Conservation (phyloP, 2,329 filamentous ascomycete genomes). For the Pseudogymnoascus sp. region DNA sequence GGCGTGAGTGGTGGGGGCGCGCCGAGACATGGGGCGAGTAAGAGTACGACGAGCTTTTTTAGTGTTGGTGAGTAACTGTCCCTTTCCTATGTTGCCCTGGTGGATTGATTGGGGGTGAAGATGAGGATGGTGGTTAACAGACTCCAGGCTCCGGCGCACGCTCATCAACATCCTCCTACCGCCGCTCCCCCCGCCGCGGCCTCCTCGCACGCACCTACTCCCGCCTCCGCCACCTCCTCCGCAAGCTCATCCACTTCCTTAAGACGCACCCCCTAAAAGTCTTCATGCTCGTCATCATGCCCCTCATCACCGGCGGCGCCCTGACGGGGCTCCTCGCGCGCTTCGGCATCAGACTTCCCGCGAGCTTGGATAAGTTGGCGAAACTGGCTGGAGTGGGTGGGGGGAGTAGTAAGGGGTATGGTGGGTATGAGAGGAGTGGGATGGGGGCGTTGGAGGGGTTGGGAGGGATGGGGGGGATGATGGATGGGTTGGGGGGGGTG, state of each 20-base stretch:
- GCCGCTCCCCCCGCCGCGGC: conserved; percentile 70
- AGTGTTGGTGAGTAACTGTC: background rate
- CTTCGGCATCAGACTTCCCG: conserved; percentile 71
- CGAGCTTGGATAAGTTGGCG: conserved; percentile 18
- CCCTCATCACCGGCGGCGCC: conserved; percentile 75
- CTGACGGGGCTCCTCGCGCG: conserved; percentile 67
- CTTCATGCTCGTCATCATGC: conserved; percentile 79
- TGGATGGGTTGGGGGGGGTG: conserved; percentile 23
- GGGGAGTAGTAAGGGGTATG: conserved; percentile 9
- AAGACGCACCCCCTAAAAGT: conserved; percentile 80
- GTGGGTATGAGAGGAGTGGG: conserved; percentile 20
- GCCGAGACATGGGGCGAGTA: background rate
- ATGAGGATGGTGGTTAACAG: background rate
- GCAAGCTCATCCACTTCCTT: conserved; percentile 73
- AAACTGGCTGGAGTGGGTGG: conserved; percentile 16
- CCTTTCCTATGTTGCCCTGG: background rate
- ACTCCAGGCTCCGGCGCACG: background rate
- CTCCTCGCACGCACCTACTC: conserved; percentile 68
- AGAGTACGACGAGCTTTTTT: background rate
- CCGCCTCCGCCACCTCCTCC: conserved; percentile 70
- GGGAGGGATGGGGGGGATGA: conserved; percentile 15
- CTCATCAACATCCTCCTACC: conserved; percentile 61
- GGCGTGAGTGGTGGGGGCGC: background rate
- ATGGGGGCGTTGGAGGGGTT: conserved; percentile 18
- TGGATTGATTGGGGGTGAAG: background rate